phyloP scores from a whole-genome alignment of 495 filamentous ascomycete genomes.

The Oidiodendron maius region DNA sequence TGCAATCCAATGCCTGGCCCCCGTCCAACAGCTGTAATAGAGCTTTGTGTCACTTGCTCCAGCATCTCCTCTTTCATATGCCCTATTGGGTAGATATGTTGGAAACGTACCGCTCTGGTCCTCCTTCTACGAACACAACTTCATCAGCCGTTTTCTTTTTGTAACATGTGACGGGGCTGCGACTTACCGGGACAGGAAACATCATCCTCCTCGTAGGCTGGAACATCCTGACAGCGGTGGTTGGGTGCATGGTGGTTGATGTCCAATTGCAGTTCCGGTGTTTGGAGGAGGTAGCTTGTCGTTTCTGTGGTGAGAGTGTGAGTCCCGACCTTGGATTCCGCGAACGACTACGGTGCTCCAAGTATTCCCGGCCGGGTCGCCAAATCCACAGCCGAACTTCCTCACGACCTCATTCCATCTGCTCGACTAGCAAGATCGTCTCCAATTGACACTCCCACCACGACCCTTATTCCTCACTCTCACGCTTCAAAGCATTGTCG shows the following conservation, averaged over 20 bases:
- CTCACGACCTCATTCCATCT: constrained; percentile 12
- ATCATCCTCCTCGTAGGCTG: constrained; percentile 59
- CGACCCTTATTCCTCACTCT: constrained; percentile 9
- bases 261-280: too few relatives aligned
- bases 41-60: neutral
- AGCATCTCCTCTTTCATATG: neutral
- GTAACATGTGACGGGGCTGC: neutral
- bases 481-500: constrained; percentile 18
- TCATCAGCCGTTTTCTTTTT: constrained; percentile 23
- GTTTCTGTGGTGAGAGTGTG: too few relatives aligned
- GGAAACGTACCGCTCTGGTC: constrained; percentile 70
- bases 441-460: constrained; percentile 17
- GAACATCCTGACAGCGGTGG: constrained; percentile 48
- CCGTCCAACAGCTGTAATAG: neutral
- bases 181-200: constrained; percentile 75
- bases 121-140: constrained; percentile 59
- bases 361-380: too few relatives aligned
- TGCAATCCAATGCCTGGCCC: neutral
- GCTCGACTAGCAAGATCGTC: neutral
- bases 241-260: constrained; percentile 62
- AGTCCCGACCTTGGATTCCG: too few relatives aligned
- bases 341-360: too few relatives aligned
- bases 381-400: constrained; percentile 15
- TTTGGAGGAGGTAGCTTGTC: too few relatives aligned
- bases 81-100: neutral